These are phyloP conservation scores for Apiotrichum domesticum DNA, from an alignment of 1,284 basidiomycete species.

Conservation along the genomic window DNA sequence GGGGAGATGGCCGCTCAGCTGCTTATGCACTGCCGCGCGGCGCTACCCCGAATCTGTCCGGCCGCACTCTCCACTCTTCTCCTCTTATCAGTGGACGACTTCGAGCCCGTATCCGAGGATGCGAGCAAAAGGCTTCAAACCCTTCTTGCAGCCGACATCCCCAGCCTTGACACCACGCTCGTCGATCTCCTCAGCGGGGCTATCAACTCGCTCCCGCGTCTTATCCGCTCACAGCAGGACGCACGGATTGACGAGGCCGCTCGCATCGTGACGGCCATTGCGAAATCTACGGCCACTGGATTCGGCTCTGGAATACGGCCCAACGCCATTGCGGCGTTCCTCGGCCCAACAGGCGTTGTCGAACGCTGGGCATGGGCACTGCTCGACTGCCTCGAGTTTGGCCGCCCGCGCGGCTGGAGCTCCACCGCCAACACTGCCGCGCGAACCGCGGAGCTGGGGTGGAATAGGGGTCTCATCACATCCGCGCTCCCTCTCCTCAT, in stretches of 20 bases:
- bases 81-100: conserved; percentile 49
- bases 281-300: conserved; percentile 49
- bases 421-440: conserved; percentile 36
- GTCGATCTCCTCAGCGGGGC: conserved; percentile 52
- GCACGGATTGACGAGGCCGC: conserved; percentile 62
- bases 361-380: conserved; percentile 84
- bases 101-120: conserved; percentile 58
- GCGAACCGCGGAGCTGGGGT: conserved; percentile 42
- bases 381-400: conserved; percentile 67
- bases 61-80: conserved; percentile 54
- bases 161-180: conserved; percentile 52
- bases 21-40: conserved; percentile 59
- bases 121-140: conserved; percentile 53
- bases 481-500: conserved; percentile 20
- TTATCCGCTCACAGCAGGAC: conserved; percentile 64
- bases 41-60: conserved; percentile 62
- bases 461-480: conserved; percentile 31
- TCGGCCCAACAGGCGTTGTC: conserved; percentile 73
- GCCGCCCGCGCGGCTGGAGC: conserved; percentile 52
- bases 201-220: conserved; percentile 66
- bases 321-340: conserved; percentile 55
- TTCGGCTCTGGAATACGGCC: background rate
- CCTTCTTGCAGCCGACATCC: conserved; percentile 49
- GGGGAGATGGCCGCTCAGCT: conserved; percentile 53
- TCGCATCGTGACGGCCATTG: conserved; percentile 63